phyloP scores from a whole-genome alignment of 305 asterid species.

The Rubia balearica region DNA sequence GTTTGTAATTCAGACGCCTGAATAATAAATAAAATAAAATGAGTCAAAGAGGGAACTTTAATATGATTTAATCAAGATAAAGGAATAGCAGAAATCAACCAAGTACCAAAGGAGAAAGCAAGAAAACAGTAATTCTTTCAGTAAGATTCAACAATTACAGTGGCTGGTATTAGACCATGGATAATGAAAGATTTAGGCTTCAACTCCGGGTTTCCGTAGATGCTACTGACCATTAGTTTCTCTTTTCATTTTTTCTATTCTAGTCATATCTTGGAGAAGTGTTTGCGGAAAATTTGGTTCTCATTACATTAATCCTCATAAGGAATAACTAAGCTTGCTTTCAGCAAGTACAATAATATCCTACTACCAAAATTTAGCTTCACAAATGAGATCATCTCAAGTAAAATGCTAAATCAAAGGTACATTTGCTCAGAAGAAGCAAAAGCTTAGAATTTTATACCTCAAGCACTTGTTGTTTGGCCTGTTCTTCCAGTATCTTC shows the following conservation, averaged over 20 bases:
- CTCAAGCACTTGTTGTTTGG: slow-evolving; percentile 86
- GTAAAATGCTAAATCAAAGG: not conserved
- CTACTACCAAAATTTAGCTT: not conserved
- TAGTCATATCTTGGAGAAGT: not conserved
- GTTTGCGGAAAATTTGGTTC: not conserved
- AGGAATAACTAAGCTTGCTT: not conserved
- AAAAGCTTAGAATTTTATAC: slow-evolving; percentile 27
- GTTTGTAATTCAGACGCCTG: slow-evolving; percentile 89
- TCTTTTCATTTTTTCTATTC: slow-evolving; percentile 1
- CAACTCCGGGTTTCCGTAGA: not conserved
- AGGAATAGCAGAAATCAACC: not conserved
- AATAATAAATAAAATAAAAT: slow-evolving; percentile 12
- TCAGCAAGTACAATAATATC: slow-evolving; percentile 8
- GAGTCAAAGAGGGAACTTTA: not conserved
- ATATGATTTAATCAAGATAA: not conserved
- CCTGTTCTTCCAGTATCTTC: slow-evolving; percentile 83
- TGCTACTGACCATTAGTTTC: not conserved
- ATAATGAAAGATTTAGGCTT: not conserved
- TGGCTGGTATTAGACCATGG: not conserved
- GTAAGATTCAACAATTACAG: not conserved
- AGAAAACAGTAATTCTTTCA: not conserved
- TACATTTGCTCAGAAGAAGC: not conserved
- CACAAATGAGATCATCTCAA: not conserved
- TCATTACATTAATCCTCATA: not conserved
- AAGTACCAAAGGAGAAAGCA: not conserved